Evolutionary conservation across 805 yeast genomes (phyloP).

Genomic region (Yarrowia deformans): DNA sequence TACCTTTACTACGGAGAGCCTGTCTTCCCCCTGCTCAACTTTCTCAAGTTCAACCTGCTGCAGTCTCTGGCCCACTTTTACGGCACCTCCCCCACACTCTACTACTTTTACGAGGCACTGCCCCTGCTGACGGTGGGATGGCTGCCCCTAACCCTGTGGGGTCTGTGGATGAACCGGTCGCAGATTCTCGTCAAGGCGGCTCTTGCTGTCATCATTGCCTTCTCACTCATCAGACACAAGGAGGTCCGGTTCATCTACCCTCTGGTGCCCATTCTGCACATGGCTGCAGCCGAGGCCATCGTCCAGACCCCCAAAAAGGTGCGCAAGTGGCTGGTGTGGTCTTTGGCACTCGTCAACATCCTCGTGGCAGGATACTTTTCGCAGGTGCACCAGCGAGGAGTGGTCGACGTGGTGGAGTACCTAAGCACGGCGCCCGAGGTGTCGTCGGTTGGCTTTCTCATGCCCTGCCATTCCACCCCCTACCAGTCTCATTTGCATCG

Average conservation of each 20-base stretch:
- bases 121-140: constrained; percentile 76
- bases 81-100: constrained; percentile 85
- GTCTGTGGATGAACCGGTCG: constrained; percentile 48
- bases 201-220: constrained; percentile 58
- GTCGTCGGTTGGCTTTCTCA: constrained; percentile 74
- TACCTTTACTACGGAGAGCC: constrained; percentile 60
- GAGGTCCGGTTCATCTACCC: constrained; percentile 92
- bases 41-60: constrained; percentile 78
- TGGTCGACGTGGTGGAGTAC: constrained; percentile 66
- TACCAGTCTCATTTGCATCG: constrained; percentile 86
- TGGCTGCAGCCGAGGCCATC: constrained; percentile 58
- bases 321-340: constrained; percentile 37
- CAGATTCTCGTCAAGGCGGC: constrained; percentile 49
- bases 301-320: constrained; percentile 34
- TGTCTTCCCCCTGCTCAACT: constrained; percentile 70
- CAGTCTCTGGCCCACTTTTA: constrained; percentile 79
- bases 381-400: constrained; percentile 85
- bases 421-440: constrained; percentile 56
- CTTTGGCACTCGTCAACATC: constrained; percentile 52
- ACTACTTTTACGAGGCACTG: constrained; percentile 80
- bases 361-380: constrained; percentile 61
- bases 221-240: constrained; percentile 79
- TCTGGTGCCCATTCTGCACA: constrained; percentile 73
- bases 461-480: constrained; percentile 98
- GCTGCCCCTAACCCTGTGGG: constrained; percentile 66